phyloP scores from a whole-genome alignment of 2,329 filamentous ascomycete genomes.

The Aspergillus aculeatinus region DNA sequence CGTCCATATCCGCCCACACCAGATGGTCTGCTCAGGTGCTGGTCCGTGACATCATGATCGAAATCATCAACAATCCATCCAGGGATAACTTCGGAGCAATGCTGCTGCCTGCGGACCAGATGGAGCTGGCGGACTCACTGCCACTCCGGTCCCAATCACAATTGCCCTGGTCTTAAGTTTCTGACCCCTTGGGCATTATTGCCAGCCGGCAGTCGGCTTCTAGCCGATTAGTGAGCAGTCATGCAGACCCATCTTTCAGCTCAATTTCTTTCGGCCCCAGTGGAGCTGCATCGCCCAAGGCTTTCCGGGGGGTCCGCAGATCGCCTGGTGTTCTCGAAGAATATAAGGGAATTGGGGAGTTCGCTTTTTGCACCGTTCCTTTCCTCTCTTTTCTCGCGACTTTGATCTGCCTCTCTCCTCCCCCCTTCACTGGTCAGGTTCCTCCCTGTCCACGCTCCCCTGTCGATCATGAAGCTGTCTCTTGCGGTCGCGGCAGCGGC shows the following conservation, averaged over 20 bases:
- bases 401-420: neutral
- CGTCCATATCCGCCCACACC: too few species aligned
- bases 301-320: conserved; percentile 7
- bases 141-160: neutral
- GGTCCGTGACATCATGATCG: neutral
- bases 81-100: neutral
- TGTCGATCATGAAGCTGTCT: conserved; percentile 15
- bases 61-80: neutral
- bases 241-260: neutral
- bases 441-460: neutral
- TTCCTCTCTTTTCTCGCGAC: neutral
- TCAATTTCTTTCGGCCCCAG: neutral
- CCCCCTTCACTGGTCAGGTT: neutral
- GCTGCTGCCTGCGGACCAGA: neutral
- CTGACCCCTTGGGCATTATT: too few species aligned
- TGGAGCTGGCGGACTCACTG: neutral
- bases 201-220: neutral
- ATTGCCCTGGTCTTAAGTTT: too few species aligned
- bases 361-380: neutral
- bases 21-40: neutral
- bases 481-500: conserved; percentile 5
- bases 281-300: conserved; percentile 4
- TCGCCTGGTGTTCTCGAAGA: neutral
- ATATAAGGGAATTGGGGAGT: neutral
- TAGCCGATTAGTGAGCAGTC: neutral